phyloP scores from a whole-genome alignment of 345 rosid species.

The Barbarea vulgaris region DNA sequence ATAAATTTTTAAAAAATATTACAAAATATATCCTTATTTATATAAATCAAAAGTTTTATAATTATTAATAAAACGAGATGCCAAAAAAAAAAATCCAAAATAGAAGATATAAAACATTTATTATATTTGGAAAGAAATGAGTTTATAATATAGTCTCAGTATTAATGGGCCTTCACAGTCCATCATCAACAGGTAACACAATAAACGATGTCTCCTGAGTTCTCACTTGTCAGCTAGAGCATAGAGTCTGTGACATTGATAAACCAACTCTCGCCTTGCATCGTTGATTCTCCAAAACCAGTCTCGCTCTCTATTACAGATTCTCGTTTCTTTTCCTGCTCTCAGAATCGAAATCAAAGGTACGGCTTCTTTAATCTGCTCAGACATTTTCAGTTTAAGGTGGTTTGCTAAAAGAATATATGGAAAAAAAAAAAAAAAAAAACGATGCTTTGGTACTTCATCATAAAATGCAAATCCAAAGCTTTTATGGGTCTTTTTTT shows the following conservation, averaged over 20 bases:
- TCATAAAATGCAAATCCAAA: background rate
- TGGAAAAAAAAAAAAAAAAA: no score
- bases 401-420: background rate
- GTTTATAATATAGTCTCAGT: background rate
- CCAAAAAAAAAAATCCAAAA: no score
- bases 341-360: conserved; percentile 12
- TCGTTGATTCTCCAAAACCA: background rate
- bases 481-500: conserved; percentile 10
- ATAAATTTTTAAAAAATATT: no score
- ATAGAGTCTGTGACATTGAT: background rate
- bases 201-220: background rate
- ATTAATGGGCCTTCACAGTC: background rate
- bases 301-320: background rate
- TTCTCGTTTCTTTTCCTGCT: background rate
- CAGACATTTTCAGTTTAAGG: conserved; percentile 1
- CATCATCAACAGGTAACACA: background rate
- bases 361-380: background rate
- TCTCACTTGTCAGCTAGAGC: background rate
- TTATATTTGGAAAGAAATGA: no score
- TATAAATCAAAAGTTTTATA: no score
- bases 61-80: no score
- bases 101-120: no score
- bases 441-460: background rate
- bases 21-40: no score
- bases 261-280: background rate